Evolutionary conservation across 441 rosid species (phyloP), one percentile per base, ranked within the genome.

Genomic region (Adansonia grandidieri): DNA sequence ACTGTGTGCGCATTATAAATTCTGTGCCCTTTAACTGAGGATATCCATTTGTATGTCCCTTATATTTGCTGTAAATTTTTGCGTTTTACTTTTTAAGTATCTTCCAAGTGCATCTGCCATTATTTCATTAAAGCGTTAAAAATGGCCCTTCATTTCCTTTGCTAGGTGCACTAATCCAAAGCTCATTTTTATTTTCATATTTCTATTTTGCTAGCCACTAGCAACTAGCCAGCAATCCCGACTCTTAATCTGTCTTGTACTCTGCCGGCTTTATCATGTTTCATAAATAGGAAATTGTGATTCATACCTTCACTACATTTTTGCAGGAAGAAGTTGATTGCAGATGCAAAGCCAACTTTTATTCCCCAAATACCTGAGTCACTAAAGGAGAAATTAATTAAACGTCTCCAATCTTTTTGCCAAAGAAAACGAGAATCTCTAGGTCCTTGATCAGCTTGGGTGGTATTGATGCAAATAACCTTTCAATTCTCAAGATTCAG

Each of bases 251-350:
- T n/a, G n/a, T 32, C 37, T 32, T 32, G 37, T 32, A 32, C 19
- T 5, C 17, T 44, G 17, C 58, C 32, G 8, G 20, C 15, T 28
- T 47, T 53, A 22, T 58, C 4, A 20, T 13, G 47, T 71, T 65
- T 56, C 7, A 1, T 57, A 6, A 11, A 20, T 45, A 17, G 63
- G 19, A n/a, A n/a, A n/a, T 53, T 50, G 32, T 48, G 56, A 62
- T 60, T 63, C 61, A 47, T 73, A 32, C 63, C 72, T 22, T 48
- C 20, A 24, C 71, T 5, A 56, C 28, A 48, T 64, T 15, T 78
- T 68, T 87, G 89, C 91, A 94, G 98, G 93, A 88, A 87, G 83
- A 76, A 75, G 83, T 82, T 96, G 89, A 88, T 91, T 22, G 85
- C 80, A 70, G 93, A 91, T 79, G 98, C 93, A 82, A 90, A 85